These are phyloP conservation scores for Panus rudis DNA, from an alignment of 768 basidiomycete genomes.

Conservation along the genomic window DNA sequence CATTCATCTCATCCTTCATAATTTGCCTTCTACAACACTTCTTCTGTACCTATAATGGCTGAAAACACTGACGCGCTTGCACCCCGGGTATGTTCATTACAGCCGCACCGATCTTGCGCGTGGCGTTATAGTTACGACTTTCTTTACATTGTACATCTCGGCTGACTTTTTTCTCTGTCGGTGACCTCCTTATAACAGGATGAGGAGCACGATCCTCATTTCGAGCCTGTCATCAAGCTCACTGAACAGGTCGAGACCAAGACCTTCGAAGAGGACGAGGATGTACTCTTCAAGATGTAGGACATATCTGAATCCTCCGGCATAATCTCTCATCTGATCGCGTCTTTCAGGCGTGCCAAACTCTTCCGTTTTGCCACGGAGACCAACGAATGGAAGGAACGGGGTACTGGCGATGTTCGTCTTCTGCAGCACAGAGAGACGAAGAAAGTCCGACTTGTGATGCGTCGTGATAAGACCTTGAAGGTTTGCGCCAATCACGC, in stretches of 20 bases:
- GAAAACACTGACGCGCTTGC: constrained; percentile 50
- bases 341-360: constrained; percentile 78
- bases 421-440: constrained; percentile 85
- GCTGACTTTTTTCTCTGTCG: constrained; percentile 11
- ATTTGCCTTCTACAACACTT: constrained; percentile 6
- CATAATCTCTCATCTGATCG: constrained; percentile 2
- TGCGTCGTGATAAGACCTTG: constrained; percentile 99
- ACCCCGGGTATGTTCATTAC: constrained; percentile 51
- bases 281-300: constrained; percentile 92
- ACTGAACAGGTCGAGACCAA: constrained; percentile 93
- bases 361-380: constrained; percentile 86
- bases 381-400: constrained; percentile 92
- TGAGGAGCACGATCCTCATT: constrained; percentile 85
- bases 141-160: not conserved
- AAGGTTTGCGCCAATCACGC: constrained; percentile 99
- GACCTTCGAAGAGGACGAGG: constrained; percentile 93
- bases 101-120: constrained; percentile 3
- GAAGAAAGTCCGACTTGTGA: constrained; percentile 91
- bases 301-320: constrained; percentile 36
- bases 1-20: constrained; percentile 10
- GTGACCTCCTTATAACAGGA: constrained; percentile 36
- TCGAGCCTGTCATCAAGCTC: constrained; percentile 95
- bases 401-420: constrained; percentile 94
- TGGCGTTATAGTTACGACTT: constrained; percentile 5
- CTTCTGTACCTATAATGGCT: constrained; percentile 14